A percentile compares a stretch with the other conserved stretches of the same genome.
Evolutionary conservation across 2,329 filamentous ascomycete species (phyloP).

Genomic region (Thielaviopsis musarum): DNA sequence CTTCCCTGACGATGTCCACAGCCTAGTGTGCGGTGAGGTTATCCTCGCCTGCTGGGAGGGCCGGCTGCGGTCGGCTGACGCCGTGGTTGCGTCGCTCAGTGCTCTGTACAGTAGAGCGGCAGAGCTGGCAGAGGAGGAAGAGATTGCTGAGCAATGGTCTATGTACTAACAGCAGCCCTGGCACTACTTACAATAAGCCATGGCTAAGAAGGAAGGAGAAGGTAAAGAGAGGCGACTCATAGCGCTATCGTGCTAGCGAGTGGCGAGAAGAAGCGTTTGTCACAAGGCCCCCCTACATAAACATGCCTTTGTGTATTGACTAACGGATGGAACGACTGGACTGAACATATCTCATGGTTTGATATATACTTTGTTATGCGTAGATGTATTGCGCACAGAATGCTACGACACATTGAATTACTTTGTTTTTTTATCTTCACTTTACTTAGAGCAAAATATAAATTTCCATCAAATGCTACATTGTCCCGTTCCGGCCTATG

Average conservation of each 20-base stretch:
- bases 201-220: not conserved
- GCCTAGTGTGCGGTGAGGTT: conserved; percentile 16
- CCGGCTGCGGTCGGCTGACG: conserved; percentile 9
- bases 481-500: too few relatives aligned
- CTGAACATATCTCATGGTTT: conserved; percentile 8
- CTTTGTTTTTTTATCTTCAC: not conserved
- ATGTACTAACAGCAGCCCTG: conserved; percentile 11
- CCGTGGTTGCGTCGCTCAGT: conserved; percentile 10
- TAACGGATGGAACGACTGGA: conserved; percentile 11
- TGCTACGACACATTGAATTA: conserved; percentile 4
- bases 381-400: conserved; percentile 8
- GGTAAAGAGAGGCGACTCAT: not conserved
- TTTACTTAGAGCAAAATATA: too few relatives aligned
- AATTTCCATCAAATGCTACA: too few relatives aligned
- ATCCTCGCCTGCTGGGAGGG: conserved; percentile 19
- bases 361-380: conserved; percentile 2
- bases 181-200: conserved; percentile 1
- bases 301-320: conserved; percentile 8
- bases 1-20: conserved; percentile 17
- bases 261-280: not conserved
- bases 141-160: conserved; percentile 13
- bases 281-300: not conserved
- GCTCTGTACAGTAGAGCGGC: conserved; percentile 11
- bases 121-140: conserved; percentile 11
- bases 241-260: not conserved